Conservation (phyloP, 345 rosid species). For the Gossypium raimondii region DNA sequence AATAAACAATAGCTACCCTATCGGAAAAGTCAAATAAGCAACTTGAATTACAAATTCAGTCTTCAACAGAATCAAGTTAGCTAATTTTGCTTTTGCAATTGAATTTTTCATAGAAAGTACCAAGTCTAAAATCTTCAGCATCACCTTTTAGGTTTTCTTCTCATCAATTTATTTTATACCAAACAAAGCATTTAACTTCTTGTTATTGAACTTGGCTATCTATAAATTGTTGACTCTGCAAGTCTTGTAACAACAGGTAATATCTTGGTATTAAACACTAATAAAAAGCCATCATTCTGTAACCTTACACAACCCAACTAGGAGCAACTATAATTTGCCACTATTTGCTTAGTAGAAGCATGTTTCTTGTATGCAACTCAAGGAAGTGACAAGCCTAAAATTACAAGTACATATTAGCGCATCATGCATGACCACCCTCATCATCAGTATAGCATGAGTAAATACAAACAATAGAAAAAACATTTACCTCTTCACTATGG, state of each 20-base stretch:
- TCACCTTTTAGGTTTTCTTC: not conserved
- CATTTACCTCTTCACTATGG: constrained; percentile 81
- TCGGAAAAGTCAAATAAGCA: not conserved
- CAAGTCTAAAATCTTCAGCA: not conserved
- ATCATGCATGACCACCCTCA: not conserved
- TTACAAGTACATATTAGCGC: not conserved
- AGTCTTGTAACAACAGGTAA: not conserved
- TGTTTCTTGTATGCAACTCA: not conserved
- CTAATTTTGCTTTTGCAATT: not conserved
- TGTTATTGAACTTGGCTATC: not conserved
- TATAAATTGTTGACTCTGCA: not conserved
- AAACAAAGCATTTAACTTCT: not conserved
- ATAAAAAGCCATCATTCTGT: not conserved
- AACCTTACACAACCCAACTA: not conserved
- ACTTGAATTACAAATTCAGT: not conserved
- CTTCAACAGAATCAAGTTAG: not conserved
- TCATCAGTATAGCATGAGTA: not conserved
- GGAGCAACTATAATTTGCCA: not conserved
- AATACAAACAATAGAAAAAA: constrained; percentile 9
- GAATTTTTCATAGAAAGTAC: not conserved
- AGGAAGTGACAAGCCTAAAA: no score
- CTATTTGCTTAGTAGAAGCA: not conserved
- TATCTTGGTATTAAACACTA: not conserved
- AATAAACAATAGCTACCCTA: not conserved
- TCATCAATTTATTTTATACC: not conserved